A percentile compares a stretch with the other conserved stretches of the same genome.
phyloP scores from a whole-genome alignment of 148 eudicot genomes.

The Euryodendron excelsum region DNA sequence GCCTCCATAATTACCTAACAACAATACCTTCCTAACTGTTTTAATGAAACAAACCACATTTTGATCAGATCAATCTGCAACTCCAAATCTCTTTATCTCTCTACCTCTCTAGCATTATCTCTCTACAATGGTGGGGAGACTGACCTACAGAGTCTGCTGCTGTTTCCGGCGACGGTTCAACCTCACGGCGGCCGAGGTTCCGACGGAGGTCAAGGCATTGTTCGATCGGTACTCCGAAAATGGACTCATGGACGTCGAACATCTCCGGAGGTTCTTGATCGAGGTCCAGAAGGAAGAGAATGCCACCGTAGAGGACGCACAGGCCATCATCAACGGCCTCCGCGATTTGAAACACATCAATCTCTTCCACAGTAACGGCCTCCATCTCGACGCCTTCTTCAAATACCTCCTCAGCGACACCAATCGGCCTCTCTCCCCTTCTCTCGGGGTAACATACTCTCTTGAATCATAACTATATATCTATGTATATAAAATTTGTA shows the following conservation, averaged over 20 bases:
- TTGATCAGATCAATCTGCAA: not conserved
- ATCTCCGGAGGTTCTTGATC: constrained; percentile 59
- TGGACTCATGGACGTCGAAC: constrained; percentile 62
- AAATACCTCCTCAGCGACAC: constrained; percentile 55
- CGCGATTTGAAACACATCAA: constrained; percentile 38
- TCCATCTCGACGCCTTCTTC: constrained; percentile 66
- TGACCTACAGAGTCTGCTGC: constrained; percentile 69
- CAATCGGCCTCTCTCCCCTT: constrained; percentile 59
- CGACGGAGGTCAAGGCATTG: constrained; percentile 51
- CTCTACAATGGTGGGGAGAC: constrained; percentile 32
- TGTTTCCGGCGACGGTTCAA: constrained; percentile 81
- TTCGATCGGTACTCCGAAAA: constrained; percentile 63
- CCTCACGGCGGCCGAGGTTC: constrained; percentile 64
- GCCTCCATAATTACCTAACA: not conserved
- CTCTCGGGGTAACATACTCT: constrained; percentile 41
- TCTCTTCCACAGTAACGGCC: constrained; percentile 50
- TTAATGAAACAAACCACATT: not conserved
- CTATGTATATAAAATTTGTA: no score
- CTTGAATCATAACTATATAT: not conserved
- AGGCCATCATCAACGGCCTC: constrained; percentile 48
- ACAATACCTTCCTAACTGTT: not conserved
- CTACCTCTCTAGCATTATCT: no score
- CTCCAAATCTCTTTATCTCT: constrained; percentile 6
- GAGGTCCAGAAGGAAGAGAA: constrained; percentile 60
- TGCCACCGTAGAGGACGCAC: constrained; percentile 51